Base-by-base conservation (phyloP, 768 basidiomycete genomes). In the Filobasidium floriforme region DNA sequence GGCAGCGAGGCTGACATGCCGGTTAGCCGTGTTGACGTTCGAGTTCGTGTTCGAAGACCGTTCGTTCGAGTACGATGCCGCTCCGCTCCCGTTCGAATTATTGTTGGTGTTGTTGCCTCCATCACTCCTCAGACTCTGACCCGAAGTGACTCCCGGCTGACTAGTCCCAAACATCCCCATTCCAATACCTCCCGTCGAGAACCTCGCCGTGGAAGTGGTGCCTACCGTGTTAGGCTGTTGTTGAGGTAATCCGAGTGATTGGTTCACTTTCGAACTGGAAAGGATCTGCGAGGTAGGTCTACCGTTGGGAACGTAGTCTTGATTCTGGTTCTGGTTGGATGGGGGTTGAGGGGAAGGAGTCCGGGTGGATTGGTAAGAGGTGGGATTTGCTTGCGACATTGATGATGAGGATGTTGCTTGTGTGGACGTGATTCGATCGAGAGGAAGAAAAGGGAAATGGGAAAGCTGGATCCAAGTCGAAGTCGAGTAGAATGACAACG, bases 281-380 rank as follows among this genome's bases (percentile, higher is more conserved):
- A 49, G 46, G 46, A 49, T 49, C 46, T 49, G 46, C 5, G 46
- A 49, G 12, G 46, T 49, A 6, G 46, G 46, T 49, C 46, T 3
- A 49, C 46, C 46, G 46, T 49, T 49, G 46, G 46, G 46, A 49
- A 14, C 14, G 46, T 18, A 49, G 46, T 49, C 22, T 37, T 37
- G 32, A 37, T 37, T 37, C 9, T 9, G 32, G 9, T 37, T 24
- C 6, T 51, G 24, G 54, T 57, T 24, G 12, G 46, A 49, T 15
- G 46, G 46, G 15, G 54, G 24, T 57, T 57, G 54, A 32, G 54
- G 54, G 19, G 54, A 57, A 24, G 54, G 54, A 28, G 24, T 57
- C 6, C 54, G 54, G 29, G 22, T 57, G 24, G 54, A 15, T 6
- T 57, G 54, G 54, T 26, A 57, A 4, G 54, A 15, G 15, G 15